These are phyloP conservation scores for Penicillium cataractarum DNA, from an alignment of 495 filamentous ascomycete species.

Conservation along the genomic window DNA sequence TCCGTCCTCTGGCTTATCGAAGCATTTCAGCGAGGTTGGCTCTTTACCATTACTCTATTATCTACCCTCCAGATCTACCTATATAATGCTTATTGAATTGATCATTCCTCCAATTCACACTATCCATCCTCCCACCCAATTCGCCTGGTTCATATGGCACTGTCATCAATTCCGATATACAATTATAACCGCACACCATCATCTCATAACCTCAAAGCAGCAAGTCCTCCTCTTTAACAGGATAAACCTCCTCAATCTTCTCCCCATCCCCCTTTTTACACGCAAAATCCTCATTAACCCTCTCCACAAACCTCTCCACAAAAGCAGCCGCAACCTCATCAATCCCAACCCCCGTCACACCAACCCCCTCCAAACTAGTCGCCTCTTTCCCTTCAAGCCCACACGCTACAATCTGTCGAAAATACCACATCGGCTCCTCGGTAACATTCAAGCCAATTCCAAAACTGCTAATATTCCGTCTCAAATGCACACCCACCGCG, in stretches of 20 bases:
- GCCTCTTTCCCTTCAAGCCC: constrained; percentile 77
- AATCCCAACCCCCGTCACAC: constrained; percentile 31
- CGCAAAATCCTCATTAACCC: constrained; percentile 48
- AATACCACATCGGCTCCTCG: constrained; percentile 63
- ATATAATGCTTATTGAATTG: constrained; percentile 28
- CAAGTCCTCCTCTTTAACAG: constrained; percentile 41
- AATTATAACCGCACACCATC: not conserved
- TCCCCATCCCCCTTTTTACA: constrained; percentile 32
- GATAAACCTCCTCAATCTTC: constrained; percentile 48
- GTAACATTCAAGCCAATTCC: constrained; percentile 88
- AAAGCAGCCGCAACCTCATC: constrained; percentile 43
- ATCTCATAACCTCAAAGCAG: not conserved
- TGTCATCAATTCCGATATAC: not conserved
- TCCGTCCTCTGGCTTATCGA: constrained; percentile 18
- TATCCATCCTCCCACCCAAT: not conserved
- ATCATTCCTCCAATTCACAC: not conserved
- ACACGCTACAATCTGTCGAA: constrained; percentile 82
- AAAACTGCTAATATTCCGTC: constrained; percentile 81
- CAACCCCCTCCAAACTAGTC: constrained; percentile 64
- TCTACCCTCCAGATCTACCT: constrained; percentile 29
- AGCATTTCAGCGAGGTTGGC: constrained; percentile 37
- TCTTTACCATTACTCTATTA: constrained; percentile 10
- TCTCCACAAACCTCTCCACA: constrained; percentile 43
- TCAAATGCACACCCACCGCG: constrained; percentile 84
- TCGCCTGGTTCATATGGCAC: not conserved